phyloP scores from a whole-genome alignment of 1,284 basidiomycete genomes.

The Mycocalia duriaeana region DNA sequence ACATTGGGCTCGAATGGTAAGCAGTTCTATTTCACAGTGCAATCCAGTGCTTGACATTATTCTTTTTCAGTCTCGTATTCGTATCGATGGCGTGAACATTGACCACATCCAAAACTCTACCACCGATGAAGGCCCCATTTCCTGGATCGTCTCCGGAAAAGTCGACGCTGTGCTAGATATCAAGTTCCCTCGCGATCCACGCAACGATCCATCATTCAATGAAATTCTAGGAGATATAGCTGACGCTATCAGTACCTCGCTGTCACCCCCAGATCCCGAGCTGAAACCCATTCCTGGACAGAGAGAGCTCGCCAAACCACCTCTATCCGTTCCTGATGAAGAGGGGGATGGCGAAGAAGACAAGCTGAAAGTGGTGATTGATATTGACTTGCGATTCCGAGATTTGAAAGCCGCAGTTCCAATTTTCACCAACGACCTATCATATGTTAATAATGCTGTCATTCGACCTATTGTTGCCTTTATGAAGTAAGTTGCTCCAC shows the following conservation, averaged over 20 bases:
- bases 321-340: slow-evolving; percentile 68
- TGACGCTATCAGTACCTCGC: slow-evolving; percentile 72
- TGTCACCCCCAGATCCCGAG: slow-evolving; percentile 30
- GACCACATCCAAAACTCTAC: slow-evolving; percentile 91
- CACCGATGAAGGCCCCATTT: slow-evolving; percentile 83
- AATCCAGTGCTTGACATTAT: background rate
- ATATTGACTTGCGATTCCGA: slow-evolving; percentile 92
- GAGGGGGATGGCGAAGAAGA: slow-evolving; percentile 33
- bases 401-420: slow-evolving; percentile 97
- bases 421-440: slow-evolving; percentile 81
- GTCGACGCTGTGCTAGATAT: slow-evolving; percentile 97
- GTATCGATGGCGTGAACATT: slow-evolving; percentile 95
- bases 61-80: slow-evolving; percentile 74
- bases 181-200: slow-evolving; percentile 86
- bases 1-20: slow-evolving; percentile 86
- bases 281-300: slow-evolving; percentile 84
- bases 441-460: slow-evolving; percentile 91
- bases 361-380: slow-evolving; percentile 66
- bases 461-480: slow-evolving; percentile 97
- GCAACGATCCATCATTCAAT: slow-evolving; percentile 76
- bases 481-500: slow-evolving; percentile 72
- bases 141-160: slow-evolving; percentile 96
- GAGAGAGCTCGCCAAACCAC: slow-evolving; percentile 80
- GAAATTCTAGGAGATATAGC: slow-evolving; percentile 89
- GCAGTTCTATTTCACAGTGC: slow-evolving; percentile 16